These are phyloP conservation scores for Cucumis hystrix DNA, from an alignment of 306 rosid genomes.

Conservation along the genomic window DNA sequence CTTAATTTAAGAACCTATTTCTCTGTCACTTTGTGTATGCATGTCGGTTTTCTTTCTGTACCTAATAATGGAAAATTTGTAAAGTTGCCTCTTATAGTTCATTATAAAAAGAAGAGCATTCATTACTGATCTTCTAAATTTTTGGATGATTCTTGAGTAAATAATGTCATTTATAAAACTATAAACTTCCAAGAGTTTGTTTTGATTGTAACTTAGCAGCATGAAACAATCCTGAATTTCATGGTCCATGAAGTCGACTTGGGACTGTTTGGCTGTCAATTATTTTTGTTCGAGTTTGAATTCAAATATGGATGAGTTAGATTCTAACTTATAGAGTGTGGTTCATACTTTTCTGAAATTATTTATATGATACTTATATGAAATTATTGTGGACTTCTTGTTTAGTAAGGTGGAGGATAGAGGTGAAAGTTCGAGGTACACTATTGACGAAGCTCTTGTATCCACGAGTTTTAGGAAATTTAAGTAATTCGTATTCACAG, in stretches of 20 bases:
- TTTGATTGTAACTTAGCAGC: neutral
- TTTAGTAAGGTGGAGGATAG: slow-evolving; percentile 15
- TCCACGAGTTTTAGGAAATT: slow-evolving; percentile 74
- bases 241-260: neutral
- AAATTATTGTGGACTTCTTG: neutral
- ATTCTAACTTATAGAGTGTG: too few species aligned
- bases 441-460: slow-evolving; percentile 76
- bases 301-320: too few species aligned
- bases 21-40: too few species aligned
- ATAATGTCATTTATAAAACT: neutral
- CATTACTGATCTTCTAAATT: neutral
- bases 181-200: neutral
- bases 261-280: too few species aligned
- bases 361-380: neutral
- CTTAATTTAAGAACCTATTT: too few species aligned
- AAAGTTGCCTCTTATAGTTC: neutral
- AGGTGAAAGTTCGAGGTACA: slow-evolving; percentile 29
- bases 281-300: too few species aligned
- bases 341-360: too few species aligned
- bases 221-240: neutral
- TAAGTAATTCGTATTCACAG: too few species aligned
- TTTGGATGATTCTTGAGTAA: neutral
- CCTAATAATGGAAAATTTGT: neutral
- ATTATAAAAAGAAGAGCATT: neutral
- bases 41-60: neutral